These are phyloP conservation scores for Lactarius akahatsu DNA, from an alignment of 768 basidiomycete species.

Conservation along the genomic window DNA sequence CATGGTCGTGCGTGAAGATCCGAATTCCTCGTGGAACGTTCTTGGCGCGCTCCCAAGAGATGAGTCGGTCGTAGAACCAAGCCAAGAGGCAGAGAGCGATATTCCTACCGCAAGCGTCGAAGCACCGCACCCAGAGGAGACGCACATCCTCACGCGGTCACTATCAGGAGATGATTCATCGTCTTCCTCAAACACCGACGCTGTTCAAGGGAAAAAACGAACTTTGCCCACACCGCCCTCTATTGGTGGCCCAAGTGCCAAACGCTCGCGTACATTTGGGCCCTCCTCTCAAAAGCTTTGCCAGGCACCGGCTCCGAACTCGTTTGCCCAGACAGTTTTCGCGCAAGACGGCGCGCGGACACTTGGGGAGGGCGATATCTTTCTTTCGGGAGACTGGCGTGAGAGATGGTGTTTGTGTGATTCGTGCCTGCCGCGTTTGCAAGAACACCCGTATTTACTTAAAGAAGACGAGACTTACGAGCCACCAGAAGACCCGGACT, in stretches of 20 bases:
- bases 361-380: conserved; percentile 68
- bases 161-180: background rate
- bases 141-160: background rate
- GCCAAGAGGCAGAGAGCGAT: conserved; percentile 3
- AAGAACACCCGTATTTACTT: conserved; percentile 57
- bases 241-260: conserved; percentile 41
- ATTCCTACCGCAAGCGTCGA: background rate
- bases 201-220: conserved; percentile 44
- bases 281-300: conserved; percentile 42
- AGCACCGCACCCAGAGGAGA: background rate
- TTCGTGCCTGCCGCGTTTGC: conserved; percentile 58
- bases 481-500: conserved; percentile 85
- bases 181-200: conserved; percentile 7
- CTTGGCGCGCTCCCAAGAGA: conserved; percentile 38
- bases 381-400: conserved; percentile 71
- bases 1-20: conserved; percentile 59
- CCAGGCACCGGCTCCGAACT: conserved; percentile 53
- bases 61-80: conserved; percentile 20
- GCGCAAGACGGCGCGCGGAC: conserved; percentile 30
- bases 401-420: conserved; percentile 77
- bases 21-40: conserved; percentile 51
- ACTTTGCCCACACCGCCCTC: conserved; percentile 33
- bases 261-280: conserved; percentile 45
- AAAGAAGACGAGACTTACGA: conserved; percentile 84
- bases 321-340: conserved; percentile 49